Percentiles rank a stretch among this genome's conserved stretches.
These are phyloP conservation scores for Carex scoparia DNA, from an alignment of 176 grass and related monocot genomes.

Conservation along the genomic window DNA sequence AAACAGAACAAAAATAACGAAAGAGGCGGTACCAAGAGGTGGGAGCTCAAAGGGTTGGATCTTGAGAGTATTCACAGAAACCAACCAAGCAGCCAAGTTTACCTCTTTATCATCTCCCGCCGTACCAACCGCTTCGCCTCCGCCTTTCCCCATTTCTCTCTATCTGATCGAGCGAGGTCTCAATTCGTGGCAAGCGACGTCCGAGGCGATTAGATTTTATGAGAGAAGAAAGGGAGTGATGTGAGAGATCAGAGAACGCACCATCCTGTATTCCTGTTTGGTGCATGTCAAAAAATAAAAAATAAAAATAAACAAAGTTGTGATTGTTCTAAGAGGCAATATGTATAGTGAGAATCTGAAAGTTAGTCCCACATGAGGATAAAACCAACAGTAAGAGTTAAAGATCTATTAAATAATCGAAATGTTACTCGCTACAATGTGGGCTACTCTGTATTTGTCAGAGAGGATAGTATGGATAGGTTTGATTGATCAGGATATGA, in stretches of 20 bases:
- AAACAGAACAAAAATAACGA: neutral
- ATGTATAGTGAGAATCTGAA: neutral
- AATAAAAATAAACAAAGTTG: neutral
- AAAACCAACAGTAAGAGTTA: neutral
- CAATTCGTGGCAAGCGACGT: neutral
- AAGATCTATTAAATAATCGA: neutral
- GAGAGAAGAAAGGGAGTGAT: slow-evolving; percentile 3
- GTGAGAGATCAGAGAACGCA: neutral
- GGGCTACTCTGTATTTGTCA: neutral
- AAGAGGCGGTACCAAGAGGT: slow-evolving; percentile 36
- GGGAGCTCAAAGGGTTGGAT: slow-evolving; percentile 87
- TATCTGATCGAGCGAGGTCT: neutral
- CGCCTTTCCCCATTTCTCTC: slow-evolving; percentile 64
- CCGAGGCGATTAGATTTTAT: slow-evolving; percentile 10
- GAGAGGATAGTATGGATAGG: neutral
- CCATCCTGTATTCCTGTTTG: neutral
- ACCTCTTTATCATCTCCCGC: slow-evolving; percentile 32
- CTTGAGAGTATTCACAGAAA: slow-evolving; percentile 80
- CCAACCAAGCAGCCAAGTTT: slow-evolving; percentile 97
- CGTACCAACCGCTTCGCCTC: slow-evolving; percentile 39
- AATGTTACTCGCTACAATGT: neutral
- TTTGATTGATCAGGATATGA: neutral
- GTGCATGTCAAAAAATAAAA: neutral
- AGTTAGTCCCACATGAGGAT: neutral
- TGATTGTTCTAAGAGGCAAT: neutral